These are phyloP conservation scores for Saccharum officinarum DNA, from an alignment of 176 grass and related monocot species.

Conservation along the genomic window DNA sequence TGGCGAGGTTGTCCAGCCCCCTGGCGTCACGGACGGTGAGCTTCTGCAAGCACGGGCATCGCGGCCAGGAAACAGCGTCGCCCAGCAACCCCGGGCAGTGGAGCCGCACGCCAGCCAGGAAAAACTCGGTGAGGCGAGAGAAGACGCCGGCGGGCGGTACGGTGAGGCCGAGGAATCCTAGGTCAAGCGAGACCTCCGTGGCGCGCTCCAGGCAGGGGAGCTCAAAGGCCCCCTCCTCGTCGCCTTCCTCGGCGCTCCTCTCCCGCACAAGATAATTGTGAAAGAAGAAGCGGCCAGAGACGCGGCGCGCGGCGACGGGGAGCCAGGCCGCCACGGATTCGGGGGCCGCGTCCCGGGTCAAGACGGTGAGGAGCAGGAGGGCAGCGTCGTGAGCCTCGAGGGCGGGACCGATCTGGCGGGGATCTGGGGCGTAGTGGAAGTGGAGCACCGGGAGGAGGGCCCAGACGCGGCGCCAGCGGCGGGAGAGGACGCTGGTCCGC, in stretches of 20 bases:
- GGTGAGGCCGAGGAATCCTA: background rate
- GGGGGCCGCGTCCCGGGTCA: background rate
- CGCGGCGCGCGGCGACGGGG: slow-evolving; percentile 22
- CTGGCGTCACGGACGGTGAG: background rate
- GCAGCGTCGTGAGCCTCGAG: background rate
- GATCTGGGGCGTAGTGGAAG: accelerated
- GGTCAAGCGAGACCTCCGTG: background rate
- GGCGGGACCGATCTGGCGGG: no score
- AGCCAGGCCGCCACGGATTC: background rate
- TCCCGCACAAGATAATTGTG: background rate
- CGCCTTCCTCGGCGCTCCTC: no score
- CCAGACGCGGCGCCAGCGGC: slow-evolving; percentile 35
- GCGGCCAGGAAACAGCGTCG: background rate
- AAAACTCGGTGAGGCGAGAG: background rate
- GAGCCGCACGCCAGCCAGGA: accelerated
- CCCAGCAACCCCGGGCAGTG: background rate
- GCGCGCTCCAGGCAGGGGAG: slow-evolving; percentile 29
- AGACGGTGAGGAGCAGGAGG: background rate
- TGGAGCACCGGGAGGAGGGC: slow-evolving; percentile 16
- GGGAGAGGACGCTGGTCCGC: slow-evolving; percentile 31
- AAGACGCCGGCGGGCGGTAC: background rate
- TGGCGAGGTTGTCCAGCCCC: background rate
- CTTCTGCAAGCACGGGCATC: background rate
- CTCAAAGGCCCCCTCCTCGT: background rate
- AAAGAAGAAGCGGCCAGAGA: background rate